A percentile compares a stretch with the other conserved stretches of the same genome.
phyloP scores from a whole-genome alignment of 2,329 filamentous ascomycete genomes.

The Nothophaeocryptopus gaeumannii region DNA sequence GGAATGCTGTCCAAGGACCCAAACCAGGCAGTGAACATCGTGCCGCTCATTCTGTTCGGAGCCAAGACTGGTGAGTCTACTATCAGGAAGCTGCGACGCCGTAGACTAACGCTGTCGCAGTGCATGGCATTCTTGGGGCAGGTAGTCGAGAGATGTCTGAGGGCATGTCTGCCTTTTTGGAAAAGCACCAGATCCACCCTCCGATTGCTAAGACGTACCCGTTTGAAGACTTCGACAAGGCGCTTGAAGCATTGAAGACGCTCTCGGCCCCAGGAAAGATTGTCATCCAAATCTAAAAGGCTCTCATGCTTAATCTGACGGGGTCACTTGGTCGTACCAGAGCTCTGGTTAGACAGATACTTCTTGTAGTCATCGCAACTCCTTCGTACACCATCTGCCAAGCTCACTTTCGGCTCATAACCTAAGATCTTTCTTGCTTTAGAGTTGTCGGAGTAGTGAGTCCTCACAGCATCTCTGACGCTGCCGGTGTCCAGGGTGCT shows the following conservation, averaged over 20 bases:
- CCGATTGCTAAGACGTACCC: constrained; percentile 39
- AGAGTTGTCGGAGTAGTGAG: constrained; percentile 52
- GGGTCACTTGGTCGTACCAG: background rate
- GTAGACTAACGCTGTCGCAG: constrained; percentile 3
- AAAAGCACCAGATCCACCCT: constrained; percentile 40
- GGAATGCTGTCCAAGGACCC: constrained; percentile 26
- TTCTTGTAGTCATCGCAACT: constrained; percentile 43
- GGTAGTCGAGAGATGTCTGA: constrained; percentile 45
- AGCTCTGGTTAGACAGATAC: constrained; percentile 14
- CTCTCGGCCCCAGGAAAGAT: constrained; percentile 36
- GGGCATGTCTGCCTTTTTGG: constrained; percentile 40
- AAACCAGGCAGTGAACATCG: constrained; percentile 18
- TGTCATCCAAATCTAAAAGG: constrained; percentile 21
- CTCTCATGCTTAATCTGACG: background rate
- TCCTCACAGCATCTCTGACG: constrained; percentile 54
- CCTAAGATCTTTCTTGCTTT: constrained; percentile 54
- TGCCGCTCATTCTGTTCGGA: constrained; percentile 21
- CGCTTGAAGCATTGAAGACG: constrained; percentile 31
- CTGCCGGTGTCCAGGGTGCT: constrained; percentile 53
- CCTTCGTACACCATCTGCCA: constrained; percentile 51
- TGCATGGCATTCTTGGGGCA: constrained; percentile 25
- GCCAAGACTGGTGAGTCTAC: constrained; percentile 22
- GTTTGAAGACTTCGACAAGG: constrained; percentile 34
- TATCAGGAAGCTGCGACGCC: too few species aligned
- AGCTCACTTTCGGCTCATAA: constrained; percentile 50